phyloP scores from a whole-genome alignment of 2,329 filamentous ascomycete genomes.

The Sclerotinia trifoliorum region DNA sequence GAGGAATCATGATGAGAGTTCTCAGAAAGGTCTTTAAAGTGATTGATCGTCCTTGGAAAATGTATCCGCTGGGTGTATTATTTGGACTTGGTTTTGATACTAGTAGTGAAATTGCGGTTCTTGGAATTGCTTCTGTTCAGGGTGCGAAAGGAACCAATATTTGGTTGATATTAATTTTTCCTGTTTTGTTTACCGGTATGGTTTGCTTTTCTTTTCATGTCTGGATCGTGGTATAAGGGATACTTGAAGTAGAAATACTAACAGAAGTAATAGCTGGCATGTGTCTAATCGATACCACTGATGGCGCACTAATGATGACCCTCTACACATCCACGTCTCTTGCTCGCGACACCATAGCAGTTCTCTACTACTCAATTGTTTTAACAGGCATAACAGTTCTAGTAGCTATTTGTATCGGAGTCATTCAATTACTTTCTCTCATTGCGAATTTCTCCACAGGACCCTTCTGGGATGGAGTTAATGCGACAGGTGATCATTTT shows the following conservation, averaged over 20 bases:
- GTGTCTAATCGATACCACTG: conserved; percentile 90
- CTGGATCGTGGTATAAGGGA: no score
- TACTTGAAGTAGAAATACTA: not conserved
- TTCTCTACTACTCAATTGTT: conserved; percentile 77
- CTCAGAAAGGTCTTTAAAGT: conserved; percentile 76
- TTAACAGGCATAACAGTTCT: conserved; percentile 41
- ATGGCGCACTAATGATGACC: conserved; percentile 93
- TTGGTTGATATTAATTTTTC: conserved; percentile 93
- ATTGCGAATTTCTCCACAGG: conserved; percentile 73
- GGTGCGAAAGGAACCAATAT: conserved; percentile 82
- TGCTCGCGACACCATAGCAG: conserved; percentile 78
- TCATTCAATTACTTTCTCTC: conserved; percentile 79
- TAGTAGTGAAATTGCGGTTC: conserved; percentile 85
- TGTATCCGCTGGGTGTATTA: conserved; percentile 85
- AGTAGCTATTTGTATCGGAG: conserved; percentile 64
- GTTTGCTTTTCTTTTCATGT: conserved; percentile 13
- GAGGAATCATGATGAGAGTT: conserved; percentile 69
- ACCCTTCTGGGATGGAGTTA: conserved; percentile 87
- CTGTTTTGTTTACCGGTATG: conserved; percentile 79
- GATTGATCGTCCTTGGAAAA: conserved; percentile 81
- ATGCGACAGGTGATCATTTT: conserved; percentile 73
- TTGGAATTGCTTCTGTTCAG: conserved; percentile 87
- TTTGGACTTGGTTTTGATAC: conserved; percentile 96
- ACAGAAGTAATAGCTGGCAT: conserved; percentile 64
- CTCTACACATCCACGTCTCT: conserved; percentile 81